phyloP scores from a whole-genome alignment of 2,329 filamentous ascomycete genomes.

The Coleophoma crateriformis region DNA sequence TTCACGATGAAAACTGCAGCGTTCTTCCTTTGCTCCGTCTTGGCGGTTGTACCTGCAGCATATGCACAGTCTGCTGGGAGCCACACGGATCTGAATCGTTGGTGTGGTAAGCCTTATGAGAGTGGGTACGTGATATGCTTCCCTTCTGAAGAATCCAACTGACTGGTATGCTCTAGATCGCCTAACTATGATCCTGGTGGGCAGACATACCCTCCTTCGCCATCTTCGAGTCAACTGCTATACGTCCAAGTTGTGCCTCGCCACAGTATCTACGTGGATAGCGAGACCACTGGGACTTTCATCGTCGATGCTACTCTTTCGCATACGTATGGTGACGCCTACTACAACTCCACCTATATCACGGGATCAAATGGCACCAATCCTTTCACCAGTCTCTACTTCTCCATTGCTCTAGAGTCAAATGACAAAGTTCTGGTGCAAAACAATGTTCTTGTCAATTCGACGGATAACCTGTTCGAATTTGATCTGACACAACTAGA shows the following conservation, averaged over 20 bases:
- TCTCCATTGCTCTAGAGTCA: conserved; percentile 24
- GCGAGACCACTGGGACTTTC: conserved; percentile 31
- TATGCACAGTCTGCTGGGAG: conserved; percentile 1
- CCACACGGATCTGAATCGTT: conserved; percentile 15
- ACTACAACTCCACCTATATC: conserved; percentile 17
- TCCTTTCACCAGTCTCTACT: conserved; percentile 14
- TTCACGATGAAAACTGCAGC: not conserved
- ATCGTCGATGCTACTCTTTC: conserved; percentile 37
- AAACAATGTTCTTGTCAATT: conserved; percentile 28
- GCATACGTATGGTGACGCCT: conserved; percentile 29
- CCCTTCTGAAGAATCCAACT: not conserved
- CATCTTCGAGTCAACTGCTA: conserved; percentile 30
- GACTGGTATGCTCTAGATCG: conserved; percentile 24
- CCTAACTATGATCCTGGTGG: conserved; percentile 41
- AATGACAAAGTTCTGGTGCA: conserved; percentile 19
- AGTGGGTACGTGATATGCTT: conserved; percentile 24
- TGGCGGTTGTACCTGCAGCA: not conserved
- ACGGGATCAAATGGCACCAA: conserved; percentile 6
- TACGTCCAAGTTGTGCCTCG: conserved; percentile 38
- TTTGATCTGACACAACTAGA: conserved; percentile 25
- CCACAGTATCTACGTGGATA: conserved; percentile 40
- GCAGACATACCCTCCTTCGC: conserved; percentile 34
- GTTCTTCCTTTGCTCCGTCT: not conserved
- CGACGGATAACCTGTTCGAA: conserved; percentile 28
- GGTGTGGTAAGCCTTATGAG: conserved; percentile 40